phyloP scores from a whole-genome alignment of 2,329 filamentous ascomycete species.

The Septoria linicola region DNA sequence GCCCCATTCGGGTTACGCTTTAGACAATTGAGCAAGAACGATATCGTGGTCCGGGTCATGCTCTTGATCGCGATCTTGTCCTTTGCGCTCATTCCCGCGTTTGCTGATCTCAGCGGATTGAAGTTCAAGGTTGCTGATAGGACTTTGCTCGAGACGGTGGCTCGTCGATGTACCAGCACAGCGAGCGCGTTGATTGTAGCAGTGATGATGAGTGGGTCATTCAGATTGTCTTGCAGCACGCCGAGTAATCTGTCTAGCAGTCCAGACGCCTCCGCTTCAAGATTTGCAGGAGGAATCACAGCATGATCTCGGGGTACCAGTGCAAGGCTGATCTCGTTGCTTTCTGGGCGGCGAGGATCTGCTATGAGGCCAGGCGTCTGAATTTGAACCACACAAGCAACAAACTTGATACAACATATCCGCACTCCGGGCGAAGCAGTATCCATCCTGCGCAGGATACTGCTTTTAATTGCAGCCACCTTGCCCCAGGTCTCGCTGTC shows the following conservation, averaged over 20 bases:
- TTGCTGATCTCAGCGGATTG: constrained; percentile 79
- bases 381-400: constrained; percentile 85
- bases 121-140: constrained; percentile 83
- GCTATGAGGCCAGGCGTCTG: constrained; percentile 81
- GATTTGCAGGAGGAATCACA: constrained; percentile 71
- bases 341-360: constrained; percentile 78
- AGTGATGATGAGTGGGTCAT: constrained; percentile 84
- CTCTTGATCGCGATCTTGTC: constrained; percentile 82
- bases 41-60: constrained; percentile 89
- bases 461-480: constrained; percentile 84
- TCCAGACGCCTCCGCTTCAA: constrained; percentile 91
- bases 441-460: constrained; percentile 87
- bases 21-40: constrained; percentile 77
- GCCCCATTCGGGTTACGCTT: constrained; percentile 82
- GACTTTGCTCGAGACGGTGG: constrained; percentile 79
- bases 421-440: constrained; percentile 70
- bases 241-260: constrained; percentile 83
- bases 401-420: constrained; percentile 96
- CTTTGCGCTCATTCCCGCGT: constrained; percentile 52
- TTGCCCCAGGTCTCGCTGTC: constrained; percentile 81
- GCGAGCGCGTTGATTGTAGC: constrained; percentile 87
- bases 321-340: constrained; percentile 80
- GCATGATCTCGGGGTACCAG: constrained; percentile 82
- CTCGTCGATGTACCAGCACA: constrained; percentile 76
- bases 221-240: constrained; percentile 78